A percentile compares a stretch with the other conserved stretches of the same genome.
These are phyloP conservation scores for Cercospora zeae-maydis DNA, from an alignment of 2,329 filamentous ascomycete species.

Conservation along the genomic window DNA sequence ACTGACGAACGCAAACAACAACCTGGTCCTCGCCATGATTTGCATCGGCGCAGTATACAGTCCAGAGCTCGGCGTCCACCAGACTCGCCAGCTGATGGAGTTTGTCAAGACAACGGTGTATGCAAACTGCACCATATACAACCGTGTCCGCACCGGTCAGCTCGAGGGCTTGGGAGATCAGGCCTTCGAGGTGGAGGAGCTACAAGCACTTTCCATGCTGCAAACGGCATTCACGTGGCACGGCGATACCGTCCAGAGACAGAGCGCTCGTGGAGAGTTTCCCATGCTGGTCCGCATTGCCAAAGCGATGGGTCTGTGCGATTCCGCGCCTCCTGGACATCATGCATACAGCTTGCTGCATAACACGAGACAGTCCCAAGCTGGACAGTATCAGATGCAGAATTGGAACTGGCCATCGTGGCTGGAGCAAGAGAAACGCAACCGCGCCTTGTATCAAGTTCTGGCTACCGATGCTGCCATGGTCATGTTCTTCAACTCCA, in stretches of 20 bases:
- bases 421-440: slow-evolving; percentile 68
- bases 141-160: slow-evolving; percentile 40
- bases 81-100: slow-evolving; percentile 67
- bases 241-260: slow-evolving; percentile 62
- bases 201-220: slow-evolving; percentile 64
- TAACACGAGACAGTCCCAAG: slow-evolving; percentile 49
- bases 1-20: slow-evolving; percentile 62
- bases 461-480: slow-evolving; percentile 63
- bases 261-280: slow-evolving; percentile 59
- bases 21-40: slow-evolving; percentile 66
- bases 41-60: slow-evolving; percentile 74
- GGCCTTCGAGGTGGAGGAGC: slow-evolving; percentile 55
- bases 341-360: slow-evolving; percentile 59
- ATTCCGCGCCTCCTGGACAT: slow-evolving; percentile 49
- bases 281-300: slow-evolving; percentile 56
- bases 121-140: slow-evolving; percentile 53
- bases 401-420: slow-evolving; percentile 64
- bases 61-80: slow-evolving; percentile 55
- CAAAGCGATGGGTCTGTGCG: slow-evolving; percentile 56
- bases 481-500: slow-evolving; percentile 68
- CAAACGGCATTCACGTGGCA: slow-evolving; percentile 66
- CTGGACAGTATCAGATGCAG: slow-evolving; percentile 47
- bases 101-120: slow-evolving; percentile 58
- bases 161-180: slow-evolving; percentile 40
- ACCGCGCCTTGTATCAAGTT: slow-evolving; percentile 62